Evolutionary conservation across 176 grass and related monocot species (phyloP), one percentile per base, ranked within the genome.

Genomic region (Oryza punctata): DNA sequence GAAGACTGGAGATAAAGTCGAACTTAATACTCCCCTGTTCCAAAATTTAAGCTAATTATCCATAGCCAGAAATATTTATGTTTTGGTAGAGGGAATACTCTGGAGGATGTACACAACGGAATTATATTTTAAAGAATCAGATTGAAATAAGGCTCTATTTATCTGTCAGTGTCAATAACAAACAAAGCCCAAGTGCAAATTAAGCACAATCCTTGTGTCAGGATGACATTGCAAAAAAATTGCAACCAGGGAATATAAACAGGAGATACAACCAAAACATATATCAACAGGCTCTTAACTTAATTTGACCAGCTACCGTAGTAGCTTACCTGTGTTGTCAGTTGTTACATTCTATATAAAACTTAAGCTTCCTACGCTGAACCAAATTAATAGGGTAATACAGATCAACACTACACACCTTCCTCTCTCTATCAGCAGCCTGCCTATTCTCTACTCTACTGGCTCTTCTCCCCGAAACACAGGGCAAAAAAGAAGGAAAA

Each of bases 301-400:
- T 54, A 70, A 86, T 90, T 63, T 86, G 85, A 67, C 59, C 73
- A 82, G 61, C 88, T 83, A 78, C 84, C 61, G 40, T 78, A 65
- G 57, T 61, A 82, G 70, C 79, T 72, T 68, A 54, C 72, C 59
- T 86, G 27, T 86, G 59, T 68, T 74, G 49, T 86, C 84, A 63
- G 84, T 52, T 83, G 84, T 79, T 90, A 90, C 88, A 87, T 69
- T 75, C 75, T 86, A 90, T 79, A 69, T 69, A 79, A 88, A 78
- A 70, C 78, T 60, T 77, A 77, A 82, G 40, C 79, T 76, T 76
- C 47, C 78, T 84, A 84, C n/a, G 67, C 29, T 77, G 63, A 80
- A 90, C 88, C 63, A 82, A 90, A 78, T 82, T 82, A 86, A 86
- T 67, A 60, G 59, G 83, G 86, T 82, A 73, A 88, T 86, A 90